Base-by-base conservation (phyloP, 495 filamentous ascomycete genomes). In the Penicillium arizonense region DNA sequence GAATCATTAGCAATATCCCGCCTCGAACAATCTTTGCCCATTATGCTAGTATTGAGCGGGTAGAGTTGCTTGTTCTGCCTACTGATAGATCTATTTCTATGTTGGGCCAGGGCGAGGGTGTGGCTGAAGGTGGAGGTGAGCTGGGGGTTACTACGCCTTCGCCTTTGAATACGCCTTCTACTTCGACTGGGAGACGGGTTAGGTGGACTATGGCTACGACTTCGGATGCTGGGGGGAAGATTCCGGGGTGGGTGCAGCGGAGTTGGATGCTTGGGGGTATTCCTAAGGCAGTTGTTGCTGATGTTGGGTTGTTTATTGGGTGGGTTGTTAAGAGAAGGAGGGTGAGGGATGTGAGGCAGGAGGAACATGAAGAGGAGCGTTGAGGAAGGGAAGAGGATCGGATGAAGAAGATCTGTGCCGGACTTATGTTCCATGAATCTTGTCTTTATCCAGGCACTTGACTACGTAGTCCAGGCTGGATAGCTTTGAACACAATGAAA, bases 121-220 rank as follows among this genome's bases (percentile, higher is more conserved):
- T 2, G 2, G 28, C 2, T 9, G 7, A 30, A 2, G 8, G 2
- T 30, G 9, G 6, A 8, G 28, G 28, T 9, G 5, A 34, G 4
- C 4, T 21, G 14, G 23, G 9, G 21, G 4, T 6, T 13, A 30
- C 3, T 5, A n/a, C 30, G 21, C n/a, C 50, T 36, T 4, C 43
- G 0, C 7, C 20, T n/a, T 26, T 8, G 18, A 41, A 16, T 21
- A 12, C 13, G 12, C 13, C 11, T 18, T 7, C 37, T 18, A 34
- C 23, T 4, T 4, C 16, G 16, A 13, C 18, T n/a, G 24, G 40
- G 0, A 73, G 67, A 32, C 68, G 57, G 28, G 73, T 87, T 28
- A 74, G 82, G 53, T 91, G 86, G 86, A 75, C 82, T 5, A 87
- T 89, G 80, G 81, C 81, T 3, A 89, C 86, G 39, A 80, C 82